These are phyloP conservation scores for Mycena sp. DNA, from an alignment of 1,284 basidiomycete species.

Conservation along the genomic window DNA sequence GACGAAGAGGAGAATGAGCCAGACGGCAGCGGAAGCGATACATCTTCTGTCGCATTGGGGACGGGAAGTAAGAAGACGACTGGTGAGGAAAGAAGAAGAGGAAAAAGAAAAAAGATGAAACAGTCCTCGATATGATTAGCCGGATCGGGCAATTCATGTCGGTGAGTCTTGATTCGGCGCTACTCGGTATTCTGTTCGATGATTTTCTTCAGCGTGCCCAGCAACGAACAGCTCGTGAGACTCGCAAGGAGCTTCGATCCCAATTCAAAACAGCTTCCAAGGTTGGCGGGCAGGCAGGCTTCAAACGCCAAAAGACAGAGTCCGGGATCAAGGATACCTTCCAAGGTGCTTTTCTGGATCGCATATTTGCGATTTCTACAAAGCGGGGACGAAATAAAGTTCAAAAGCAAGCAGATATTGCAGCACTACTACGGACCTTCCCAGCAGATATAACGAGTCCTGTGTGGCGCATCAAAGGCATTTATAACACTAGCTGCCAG, in stretches of 20 bases:
- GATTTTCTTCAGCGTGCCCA: constrained; percentile 16
- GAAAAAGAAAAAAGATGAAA: constrained; percentile 20
- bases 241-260: constrained; percentile 24
- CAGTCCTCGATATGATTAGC: constrained; percentile 29
- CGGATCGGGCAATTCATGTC: no score
- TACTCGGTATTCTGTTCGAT: neutral
- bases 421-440: constrained; percentile 28
- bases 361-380: no score
- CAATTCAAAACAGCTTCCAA: constrained; percentile 31
- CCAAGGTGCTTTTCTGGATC: no score
- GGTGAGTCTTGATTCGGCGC: neutral
- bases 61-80: neutral
- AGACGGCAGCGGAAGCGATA: neutral
- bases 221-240: constrained; percentile 31
- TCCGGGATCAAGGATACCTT: constrained; percentile 44
- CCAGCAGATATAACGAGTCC: constrained; percentile 36
- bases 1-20: neutral
- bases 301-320: constrained; percentile 33
- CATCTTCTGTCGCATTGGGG: neutral
- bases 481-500: neutral
- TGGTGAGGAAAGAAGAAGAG: no score
- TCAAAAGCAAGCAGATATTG: no score
- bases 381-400: no score
- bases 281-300: constrained; percentile 28
- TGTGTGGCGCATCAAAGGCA: constrained; percentile 38